Base-by-base conservation (phyloP, 345 rosid genomes). In the Passiflora organensis region DNA sequence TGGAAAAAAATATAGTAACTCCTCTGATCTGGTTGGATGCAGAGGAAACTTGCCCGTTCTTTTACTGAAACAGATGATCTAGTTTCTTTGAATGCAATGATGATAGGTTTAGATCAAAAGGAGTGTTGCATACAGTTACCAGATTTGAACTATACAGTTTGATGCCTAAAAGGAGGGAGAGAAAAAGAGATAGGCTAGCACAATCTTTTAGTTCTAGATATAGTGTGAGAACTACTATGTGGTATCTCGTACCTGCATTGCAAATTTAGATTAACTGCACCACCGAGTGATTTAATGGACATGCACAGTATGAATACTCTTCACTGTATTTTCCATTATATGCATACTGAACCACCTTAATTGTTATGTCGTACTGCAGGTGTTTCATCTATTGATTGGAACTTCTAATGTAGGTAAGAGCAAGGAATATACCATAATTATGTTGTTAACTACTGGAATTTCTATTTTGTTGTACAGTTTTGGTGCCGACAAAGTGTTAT, bases 321-420 rank as follows among this genome's bases (percentile, higher is more conserved):
- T 50, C 38, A 43, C 37, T 28, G 34, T 63, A 44, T 6, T 72
- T 62, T 42, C 48, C 12, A 48, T 9, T 32, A 47, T 53, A 21
- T 28, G 13, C 59, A 46, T 9, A 34, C 59, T 59, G 43, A 64
- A 51, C 37, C 25, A 42, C 37, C 54, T 49, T 60, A 62, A 62
- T 55, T 49, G 51, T 36, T 45, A 16, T 66, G 54, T 54, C 42
- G 43, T 58, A 57, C 73, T 55, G 23, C 89, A 83, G 89, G 89
- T 83, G 55, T 78, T 83, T 63, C 83, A 83, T 70, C 25, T 83
- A 28, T 64, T 83, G 69, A 74, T 80, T 63, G 89, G 83, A 56
- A 67, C 74, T 63, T 78, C 83, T 24, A 78, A 76, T 72, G 32
- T 75, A 54, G 83, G 85, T 83, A 76, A 69, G 73, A 37, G 39